Percentiles rank a stretch among this genome's conserved stretches.
Evolutionary conservation across 257 asterid genomes (phyloP).

Genomic region (Rauvolfia tetraphylla): DNA sequence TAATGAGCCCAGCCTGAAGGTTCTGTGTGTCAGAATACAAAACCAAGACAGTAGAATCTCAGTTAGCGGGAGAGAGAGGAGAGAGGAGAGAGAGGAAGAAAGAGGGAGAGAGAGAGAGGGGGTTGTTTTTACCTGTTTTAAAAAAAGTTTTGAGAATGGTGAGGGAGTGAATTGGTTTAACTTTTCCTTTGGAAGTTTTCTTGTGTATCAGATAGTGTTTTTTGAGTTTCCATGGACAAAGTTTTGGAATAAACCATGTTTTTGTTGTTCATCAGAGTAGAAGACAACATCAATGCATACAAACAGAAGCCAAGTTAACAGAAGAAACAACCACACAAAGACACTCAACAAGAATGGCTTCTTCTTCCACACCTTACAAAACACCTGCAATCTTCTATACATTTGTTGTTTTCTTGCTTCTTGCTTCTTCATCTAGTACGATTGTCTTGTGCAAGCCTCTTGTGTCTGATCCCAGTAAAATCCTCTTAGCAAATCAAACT

Average conservation of each 20-base stretch:
- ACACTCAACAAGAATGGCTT: slow-evolving; percentile 37
- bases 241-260: slow-evolving; percentile 42
- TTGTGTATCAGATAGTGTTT: slow-evolving; percentile 25
- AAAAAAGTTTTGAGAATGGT: slow-evolving; percentile 36
- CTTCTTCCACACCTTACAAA: slow-evolving; percentile 21
- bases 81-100: not conserved
- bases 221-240: slow-evolving; percentile 53
- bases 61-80: slow-evolving; percentile 8
- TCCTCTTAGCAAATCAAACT: slow-evolving; percentile 45
- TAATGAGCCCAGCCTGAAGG: slow-evolving; percentile 41
- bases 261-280: slow-evolving; percentile 17
- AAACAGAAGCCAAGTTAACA: slow-evolving; percentile 41
- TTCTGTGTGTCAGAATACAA: slow-evolving; percentile 43
- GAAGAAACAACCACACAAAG: slow-evolving; percentile 30
- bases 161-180: slow-evolving; percentile 33
- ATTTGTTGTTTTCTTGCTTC: slow-evolving; percentile 51
- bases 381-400: slow-evolving; percentile 47
- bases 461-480: slow-evolving; percentile 11
- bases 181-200: slow-evolving; percentile 38
- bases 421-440: slow-evolving; percentile 17
- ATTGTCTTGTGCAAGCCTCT: slow-evolving; percentile 11
- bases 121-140: slow-evolving; percentile 13
- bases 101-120: slow-evolving; percentile 4
- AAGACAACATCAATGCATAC: slow-evolving; percentile 57
- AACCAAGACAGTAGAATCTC: slow-evolving; percentile 46